Base-by-base conservation (phyloP, 768 basidiomycete species). In the Leccinum incarnatum region DNA sequence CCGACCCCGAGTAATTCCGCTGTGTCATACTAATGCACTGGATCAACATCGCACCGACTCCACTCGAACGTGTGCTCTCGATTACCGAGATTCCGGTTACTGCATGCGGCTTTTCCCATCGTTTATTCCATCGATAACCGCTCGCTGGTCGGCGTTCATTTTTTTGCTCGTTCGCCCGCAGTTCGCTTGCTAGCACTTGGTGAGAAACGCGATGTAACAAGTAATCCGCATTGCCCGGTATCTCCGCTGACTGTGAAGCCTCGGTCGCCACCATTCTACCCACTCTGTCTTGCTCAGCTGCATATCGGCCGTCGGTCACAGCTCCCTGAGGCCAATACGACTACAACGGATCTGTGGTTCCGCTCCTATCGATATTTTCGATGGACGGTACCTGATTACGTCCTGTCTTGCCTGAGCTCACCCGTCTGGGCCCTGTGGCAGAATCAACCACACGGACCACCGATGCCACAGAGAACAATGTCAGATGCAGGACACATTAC, bases 1-100 rank as follows among this genome's bases (percentile, higher is more conserved):
- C 66, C 61, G 59, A 54, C 49, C 52, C 19, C 23, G 61, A 19
- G 52, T 61, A 32, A 9, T 45, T 45, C 37, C 36, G 27, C 58
- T 34, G 15, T 42, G 17, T 2, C 23, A 49, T 21, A 27, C 25
- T 25, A 7, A 11, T 36, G 34, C 34, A 7, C 7, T 37, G 15
- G 36, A 40, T 8, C 3, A 15, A 49, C 48, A 65, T 65, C 53
- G 63, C 53, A 51, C 30, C 42, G 47, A 50, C 48, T 4, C 15
- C 36, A 34, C 47, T 32, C 54, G 51, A 59, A 68, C 69, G 51
- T 56, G 58, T 45, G 58, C 51, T 23, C 3, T 14, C 23, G 45
- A 49, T 53, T 45, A 27, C 19, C 30, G n/a, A n/a, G 17, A n/a
- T 23, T 29, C 8, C 32, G 19, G n/a, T 32, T 23, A 12, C 32